Conservation (phyloP, 139 green algal genomes). For the Eudorina sp. region DNA sequence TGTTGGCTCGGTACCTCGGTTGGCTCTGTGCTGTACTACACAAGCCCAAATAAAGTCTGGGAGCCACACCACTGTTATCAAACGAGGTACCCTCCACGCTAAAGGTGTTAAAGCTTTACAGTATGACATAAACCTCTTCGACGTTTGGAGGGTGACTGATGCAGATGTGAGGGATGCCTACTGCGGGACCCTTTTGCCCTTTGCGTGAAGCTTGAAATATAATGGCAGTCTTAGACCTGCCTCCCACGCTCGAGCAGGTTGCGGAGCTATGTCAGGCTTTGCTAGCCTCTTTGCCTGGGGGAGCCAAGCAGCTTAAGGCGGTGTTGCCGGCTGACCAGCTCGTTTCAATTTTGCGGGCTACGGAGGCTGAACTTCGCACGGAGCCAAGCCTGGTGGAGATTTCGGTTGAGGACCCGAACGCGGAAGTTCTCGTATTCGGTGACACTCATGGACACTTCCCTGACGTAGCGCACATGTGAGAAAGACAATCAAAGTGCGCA, state of each 20-base stretch:
- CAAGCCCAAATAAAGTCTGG: too few species aligned
- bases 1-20: too few species aligned
- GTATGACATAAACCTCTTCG: too few species aligned
- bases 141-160: too few species aligned
- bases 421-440: constrained; percentile 80
- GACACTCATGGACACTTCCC: constrained; percentile 95
- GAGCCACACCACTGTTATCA: too few species aligned
- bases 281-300: not conserved
- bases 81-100: too few species aligned
- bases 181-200: not conserved
- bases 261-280: not conserved
- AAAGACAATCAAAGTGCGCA: too few species aligned
- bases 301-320: not conserved
- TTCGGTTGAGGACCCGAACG: not conserved
- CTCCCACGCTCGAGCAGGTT: constrained; percentile 13
- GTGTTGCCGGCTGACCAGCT: not conserved
- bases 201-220: not conserved
- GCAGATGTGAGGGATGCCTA: too few species aligned
- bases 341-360: not conserved
- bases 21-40: too few species aligned
- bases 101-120: too few species aligned
- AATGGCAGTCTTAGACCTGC: constrained; percentile 16
- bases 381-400: constrained; percentile 66
- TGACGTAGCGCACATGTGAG: constrained; percentile 70
- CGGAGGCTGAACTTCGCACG: not conserved